These are phyloP conservation scores for Rhodofomes roseus DNA, from an alignment of 1,284 basidiomycete species.

Conservation along the genomic window DNA sequence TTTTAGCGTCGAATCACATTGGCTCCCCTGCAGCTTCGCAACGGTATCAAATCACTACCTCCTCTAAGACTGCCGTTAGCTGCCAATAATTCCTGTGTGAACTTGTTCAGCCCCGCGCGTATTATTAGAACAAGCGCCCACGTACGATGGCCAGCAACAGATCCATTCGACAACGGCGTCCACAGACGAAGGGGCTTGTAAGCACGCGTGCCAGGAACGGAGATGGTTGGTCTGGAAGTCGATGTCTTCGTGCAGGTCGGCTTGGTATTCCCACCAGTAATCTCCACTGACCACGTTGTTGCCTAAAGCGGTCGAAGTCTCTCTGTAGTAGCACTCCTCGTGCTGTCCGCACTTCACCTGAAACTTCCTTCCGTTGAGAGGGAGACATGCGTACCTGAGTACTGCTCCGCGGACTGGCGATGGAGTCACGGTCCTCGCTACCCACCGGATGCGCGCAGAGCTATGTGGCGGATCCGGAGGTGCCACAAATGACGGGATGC, in stretches of 20 bases:
- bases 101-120: not conserved
- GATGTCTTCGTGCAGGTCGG: not conserved
- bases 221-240: not conserved
- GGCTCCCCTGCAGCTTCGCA: not conserved
- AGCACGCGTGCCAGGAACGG: slow-evolving; percentile 1
- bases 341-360: not conserved
- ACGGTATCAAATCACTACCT: not conserved
- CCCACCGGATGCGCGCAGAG: too few relatives aligned
- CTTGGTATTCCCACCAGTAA: not conserved
- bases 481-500: not conserved
- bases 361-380: not conserved
- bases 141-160: not conserved
- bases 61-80: not conserved
- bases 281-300: not conserved
- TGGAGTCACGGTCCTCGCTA: not conserved
- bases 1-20: not conserved
- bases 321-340: not conserved
- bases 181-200: not conserved
- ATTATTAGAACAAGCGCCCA: slow-evolving; percentile 1
- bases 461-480: not conserved
- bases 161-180: not conserved
- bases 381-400: not conserved
- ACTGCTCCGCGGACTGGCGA: not conserved
- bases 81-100: not conserved
- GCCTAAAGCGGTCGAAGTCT: not conserved